Conservation (phyloP, 345 rosid species). For the Lepidium africanum region DNA sequence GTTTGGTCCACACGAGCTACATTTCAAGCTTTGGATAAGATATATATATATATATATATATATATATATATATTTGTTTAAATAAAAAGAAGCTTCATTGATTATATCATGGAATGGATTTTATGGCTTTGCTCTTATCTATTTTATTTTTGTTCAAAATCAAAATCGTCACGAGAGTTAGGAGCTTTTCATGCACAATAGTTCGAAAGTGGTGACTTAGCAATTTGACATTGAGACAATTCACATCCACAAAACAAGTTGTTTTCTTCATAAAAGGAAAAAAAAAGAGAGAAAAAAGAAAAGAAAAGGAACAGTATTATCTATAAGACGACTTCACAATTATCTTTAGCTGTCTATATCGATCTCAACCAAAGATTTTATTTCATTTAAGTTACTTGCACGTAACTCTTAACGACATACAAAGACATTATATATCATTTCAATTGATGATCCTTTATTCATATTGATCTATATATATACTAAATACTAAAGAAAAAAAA, state of each 20-base stretch:
- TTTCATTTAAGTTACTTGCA: slow-evolving; percentile 23
- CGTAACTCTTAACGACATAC: slow-evolving; percentile 18
- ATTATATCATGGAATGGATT: neutral
- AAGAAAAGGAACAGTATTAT: neutral
- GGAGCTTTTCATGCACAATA: neutral
- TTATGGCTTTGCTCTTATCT: neutral
- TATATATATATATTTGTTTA: neutral
- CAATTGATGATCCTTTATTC: neutral
- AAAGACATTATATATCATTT: neutral
- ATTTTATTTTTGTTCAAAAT: neutral
- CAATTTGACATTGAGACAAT: neutral
- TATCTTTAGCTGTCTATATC: slow-evolving; percentile 16
- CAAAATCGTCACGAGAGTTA: slow-evolving; percentile 9
- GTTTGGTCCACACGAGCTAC: slow-evolving; percentile 19
- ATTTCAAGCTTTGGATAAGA: slow-evolving; percentile 20
- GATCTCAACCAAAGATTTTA: neutral
- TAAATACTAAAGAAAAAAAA: too few species aligned
- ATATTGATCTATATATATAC: neutral
- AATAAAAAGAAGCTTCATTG: neutral
- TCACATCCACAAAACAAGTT: slow-evolving; percentile 21
- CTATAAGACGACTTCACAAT: neutral
- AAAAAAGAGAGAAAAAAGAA: too few species aligned
- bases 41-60: neutral
- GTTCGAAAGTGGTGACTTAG: slow-evolving; percentile 1
- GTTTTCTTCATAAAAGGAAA: too few species aligned